These are phyloP conservation scores for Staphylotrichum longicolle DNA, from an alignment of 495 filamentous ascomycete genomes.

Conservation along the genomic window DNA sequence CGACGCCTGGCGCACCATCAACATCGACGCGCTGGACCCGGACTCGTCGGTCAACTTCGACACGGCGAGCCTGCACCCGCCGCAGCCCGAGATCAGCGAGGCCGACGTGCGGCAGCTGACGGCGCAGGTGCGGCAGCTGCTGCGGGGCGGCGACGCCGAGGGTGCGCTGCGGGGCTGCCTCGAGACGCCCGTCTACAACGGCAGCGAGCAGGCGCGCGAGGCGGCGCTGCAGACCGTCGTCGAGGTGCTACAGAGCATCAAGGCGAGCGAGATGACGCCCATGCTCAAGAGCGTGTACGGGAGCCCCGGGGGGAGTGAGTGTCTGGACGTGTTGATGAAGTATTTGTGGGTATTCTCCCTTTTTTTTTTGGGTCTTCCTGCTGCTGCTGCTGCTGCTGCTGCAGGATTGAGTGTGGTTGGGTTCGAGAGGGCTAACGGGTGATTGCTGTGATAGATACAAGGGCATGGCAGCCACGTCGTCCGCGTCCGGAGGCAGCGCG, in stretches of 20 bases:
- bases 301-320: constrained; percentile 68
- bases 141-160: constrained; percentile 80
- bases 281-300: constrained; percentile 73
- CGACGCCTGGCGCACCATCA: constrained; percentile 84
- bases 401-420: too few relatives aligned
- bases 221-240: constrained; percentile 75
- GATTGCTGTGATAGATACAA: constrained; percentile 59
- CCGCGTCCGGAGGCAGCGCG: constrained; percentile 32
- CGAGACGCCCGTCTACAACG: constrained; percentile 59
- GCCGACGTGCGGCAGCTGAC: constrained; percentile 70
- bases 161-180: constrained; percentile 76
- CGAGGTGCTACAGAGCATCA: constrained; percentile 86
- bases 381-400: neutral
- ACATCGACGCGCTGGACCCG: constrained; percentile 86
- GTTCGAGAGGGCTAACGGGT: neutral
- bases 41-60: constrained; percentile 87
- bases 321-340: constrained; percentile 72
- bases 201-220: constrained; percentile 68
- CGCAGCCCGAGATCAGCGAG: constrained; percentile 63
- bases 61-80: constrained; percentile 70
- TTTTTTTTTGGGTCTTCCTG: neutral
- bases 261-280: constrained; percentile 84
- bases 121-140: constrained; percentile 76
- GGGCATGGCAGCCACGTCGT: constrained; percentile 63
- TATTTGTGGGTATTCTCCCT: constrained; percentile 56